These are phyloP conservation scores for Pezicula rhizophila DNA, from an alignment of 2,329 filamentous ascomycete species.

Conservation along the genomic window DNA sequence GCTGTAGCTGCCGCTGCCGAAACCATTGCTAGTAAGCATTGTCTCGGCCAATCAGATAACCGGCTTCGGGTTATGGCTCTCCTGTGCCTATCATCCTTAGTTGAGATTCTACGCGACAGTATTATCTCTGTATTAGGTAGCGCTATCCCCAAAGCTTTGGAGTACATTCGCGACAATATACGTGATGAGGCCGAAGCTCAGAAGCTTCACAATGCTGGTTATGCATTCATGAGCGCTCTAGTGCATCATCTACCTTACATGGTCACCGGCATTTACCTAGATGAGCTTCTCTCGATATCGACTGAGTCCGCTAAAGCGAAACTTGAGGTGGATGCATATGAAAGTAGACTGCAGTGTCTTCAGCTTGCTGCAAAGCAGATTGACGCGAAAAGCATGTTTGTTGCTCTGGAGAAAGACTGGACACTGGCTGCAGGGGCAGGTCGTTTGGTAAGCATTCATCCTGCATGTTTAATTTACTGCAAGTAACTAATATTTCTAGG, in stretches of 20 bases:
- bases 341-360: constrained; percentile 63
- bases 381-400: constrained; percentile 70
- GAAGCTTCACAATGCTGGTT: constrained; percentile 75
- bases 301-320: constrained; percentile 62
- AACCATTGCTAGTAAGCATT: constrained; percentile 69
- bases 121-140: constrained; percentile 77
- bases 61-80: constrained; percentile 77
- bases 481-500: constrained; percentile 35
- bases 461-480: background rate
- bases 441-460: constrained; percentile 45
- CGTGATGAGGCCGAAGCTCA: constrained; percentile 44
- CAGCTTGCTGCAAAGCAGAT: constrained; percentile 71
- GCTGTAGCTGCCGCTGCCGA: constrained; percentile 69
- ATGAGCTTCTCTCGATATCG: constrained; percentile 65
- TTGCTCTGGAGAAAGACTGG: constrained; percentile 70
- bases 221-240: constrained; percentile 71
- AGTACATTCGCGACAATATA: constrained; percentile 63
- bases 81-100: constrained; percentile 79
- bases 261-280: constrained; percentile 69
- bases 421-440: constrained; percentile 54
- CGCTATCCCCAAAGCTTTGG: constrained; percentile 65
- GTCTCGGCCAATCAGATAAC: constrained; percentile 67
- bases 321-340: constrained; percentile 55
- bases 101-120: constrained; percentile 80
- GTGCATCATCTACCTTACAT: constrained; percentile 85